These are phyloP conservation scores for Rhizoclosmatium globosum DNA, from an alignment of 192 early-diverging fungal species.

Conservation along the genomic window DNA sequence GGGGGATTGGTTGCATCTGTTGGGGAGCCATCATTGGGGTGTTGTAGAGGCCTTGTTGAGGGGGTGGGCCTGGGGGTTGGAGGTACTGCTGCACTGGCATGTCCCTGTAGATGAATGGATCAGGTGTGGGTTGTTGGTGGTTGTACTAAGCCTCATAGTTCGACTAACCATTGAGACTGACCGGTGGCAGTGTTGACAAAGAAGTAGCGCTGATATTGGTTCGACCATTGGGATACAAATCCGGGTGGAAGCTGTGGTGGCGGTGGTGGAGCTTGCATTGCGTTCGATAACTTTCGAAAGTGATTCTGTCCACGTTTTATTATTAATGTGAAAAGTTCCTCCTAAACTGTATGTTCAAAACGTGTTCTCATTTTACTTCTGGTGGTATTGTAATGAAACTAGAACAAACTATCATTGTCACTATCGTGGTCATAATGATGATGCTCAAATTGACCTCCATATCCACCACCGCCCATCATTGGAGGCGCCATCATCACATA, in stretches of 20 bases:
- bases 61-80: background rate
- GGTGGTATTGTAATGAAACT: no score
- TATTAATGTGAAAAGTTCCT: no score
- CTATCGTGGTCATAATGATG: no score
- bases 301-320: no score
- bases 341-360: no score
- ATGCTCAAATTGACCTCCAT: no score
- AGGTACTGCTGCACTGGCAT: background rate
- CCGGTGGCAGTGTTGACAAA: conserved; percentile 24
- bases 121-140: background rate
- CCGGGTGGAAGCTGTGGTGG: conserved; percentile 18
- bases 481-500: no score
- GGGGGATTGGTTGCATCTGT: background rate
- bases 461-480: no score
- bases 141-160: no score
- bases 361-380: no score
- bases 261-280: background rate
- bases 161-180: background rate
- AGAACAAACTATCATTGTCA: no score
- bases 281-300: no score
- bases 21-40: background rate
- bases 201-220: conserved; percentile 28
- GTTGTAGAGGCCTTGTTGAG: background rate
- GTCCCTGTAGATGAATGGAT: background rate
- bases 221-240: conserved; percentile 21